Evolutionary conservation across 1,284 basidiomycete genomes (phyloP), one percentile per base, ranked within the genome.

Genomic region (Fistulina hepatica): DNA sequence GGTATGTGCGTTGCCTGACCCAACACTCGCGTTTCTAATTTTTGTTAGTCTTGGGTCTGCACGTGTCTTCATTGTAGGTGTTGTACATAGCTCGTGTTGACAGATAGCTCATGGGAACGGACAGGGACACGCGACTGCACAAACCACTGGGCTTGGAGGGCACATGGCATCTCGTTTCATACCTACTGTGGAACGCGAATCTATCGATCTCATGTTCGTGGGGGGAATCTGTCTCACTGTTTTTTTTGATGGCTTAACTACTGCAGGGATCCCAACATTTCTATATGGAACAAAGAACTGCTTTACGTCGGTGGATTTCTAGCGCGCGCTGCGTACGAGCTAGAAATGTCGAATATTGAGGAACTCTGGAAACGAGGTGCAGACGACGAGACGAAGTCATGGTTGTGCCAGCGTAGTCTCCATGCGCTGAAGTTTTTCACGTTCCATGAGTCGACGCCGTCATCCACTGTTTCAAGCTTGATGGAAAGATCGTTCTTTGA

Each of bases 161-260:
- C 90, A 94, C 51, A 76, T 97, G 58, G 78, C 90, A 2, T 82
- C 89, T 2, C 71, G 92, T 6, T 97, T 97, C 55, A 95, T 98
- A 42, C 91, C 92, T 1, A 98, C 94, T 0, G 94, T 98, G 2
- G 94, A 98, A 59, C 76, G 94, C 46, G 94, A 98, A 60, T 89
- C 86, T 0, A 81, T 97, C 45, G 92, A 95, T 58, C 63, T 92
- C 5, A 80, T 85, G 76, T 86, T 56, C 59, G 77, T n/a, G n/a
- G n/a, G n/a, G n/a, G n/a, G n/a, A n/a, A n/a, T n/a, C n/a, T n/a
- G n/a, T n/a, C n/a, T n/a, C n/a, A n/a, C n/a, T n/a, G n/a, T 60
- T 16, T 26, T 26, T 9, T 7, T 27, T 21, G 23, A 50, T 38
- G 32, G 19, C 37, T 47, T 24, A 46, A 16, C 30, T 13, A 26